Conservation (phyloP, 2,329 filamentous ascomycete genomes). For the Diaporthe destruens region DNA sequence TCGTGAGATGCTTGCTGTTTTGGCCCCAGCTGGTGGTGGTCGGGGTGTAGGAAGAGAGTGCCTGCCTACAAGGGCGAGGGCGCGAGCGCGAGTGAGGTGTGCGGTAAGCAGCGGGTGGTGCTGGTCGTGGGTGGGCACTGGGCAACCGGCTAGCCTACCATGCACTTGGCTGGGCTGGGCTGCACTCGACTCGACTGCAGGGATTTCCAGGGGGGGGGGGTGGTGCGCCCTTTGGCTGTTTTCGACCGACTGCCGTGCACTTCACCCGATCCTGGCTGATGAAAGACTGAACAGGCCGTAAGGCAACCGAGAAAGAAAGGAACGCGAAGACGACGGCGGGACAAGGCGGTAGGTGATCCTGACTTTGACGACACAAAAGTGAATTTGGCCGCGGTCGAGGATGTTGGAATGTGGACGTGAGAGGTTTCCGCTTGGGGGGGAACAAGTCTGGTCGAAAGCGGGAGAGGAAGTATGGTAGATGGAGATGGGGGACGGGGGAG, state of each 20-base stretch:
- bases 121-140: constrained; percentile 16
- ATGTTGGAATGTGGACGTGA: constrained; percentile 29
- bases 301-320: neutral
- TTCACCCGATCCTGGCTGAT: constrained; percentile 15
- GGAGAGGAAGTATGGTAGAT: constrained; percentile 3
- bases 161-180: constrained; percentile 7
- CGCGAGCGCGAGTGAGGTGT: constrained; percentile 10
- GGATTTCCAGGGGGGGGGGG: neutral
- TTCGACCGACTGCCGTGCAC: constrained; percentile 22
- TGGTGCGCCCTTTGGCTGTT: constrained; percentile 15
- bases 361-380: constrained; percentile 54
- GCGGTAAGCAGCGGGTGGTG: constrained; percentile 22
- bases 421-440: constrained; percentile 39
- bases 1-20: constrained; percentile 8
- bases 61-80: constrained; percentile 10
- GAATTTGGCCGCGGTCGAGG: constrained; percentile 53
- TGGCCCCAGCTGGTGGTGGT: neutral
- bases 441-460: constrained; percentile 37
- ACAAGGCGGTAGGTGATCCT: constrained; percentile 46
- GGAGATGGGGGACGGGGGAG: constrained; percentile 33
- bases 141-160: constrained; percentile 23
- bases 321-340: constrained; percentile 43
- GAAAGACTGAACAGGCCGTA: constrained; percentile 8
- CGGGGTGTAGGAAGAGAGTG: constrained; percentile 9
- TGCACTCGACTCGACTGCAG: constrained; percentile 18